Evolutionary conservation across 2,329 filamentous ascomycete species (phyloP).

Genomic region (Fusarium gaditjirri): DNA sequence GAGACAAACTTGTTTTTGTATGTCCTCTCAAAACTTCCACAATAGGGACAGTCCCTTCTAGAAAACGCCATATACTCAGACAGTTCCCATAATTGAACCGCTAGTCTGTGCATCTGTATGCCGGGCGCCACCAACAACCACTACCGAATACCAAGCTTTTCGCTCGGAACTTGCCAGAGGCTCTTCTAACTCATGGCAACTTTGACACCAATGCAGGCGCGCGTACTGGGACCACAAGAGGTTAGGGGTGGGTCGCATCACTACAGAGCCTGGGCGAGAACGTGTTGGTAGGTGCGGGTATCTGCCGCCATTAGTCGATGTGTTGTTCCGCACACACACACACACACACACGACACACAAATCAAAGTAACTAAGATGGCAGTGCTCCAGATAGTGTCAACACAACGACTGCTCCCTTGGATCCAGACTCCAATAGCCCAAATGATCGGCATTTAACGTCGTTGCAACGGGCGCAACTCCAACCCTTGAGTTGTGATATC

Average conservation of each 20-base stretch:
- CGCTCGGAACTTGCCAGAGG: constrained; percentile 27
- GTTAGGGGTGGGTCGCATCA: background rate
- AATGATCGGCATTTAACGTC: background rate
- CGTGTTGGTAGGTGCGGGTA: background rate
- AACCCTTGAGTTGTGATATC: background rate
- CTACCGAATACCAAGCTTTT: constrained; percentile 33
- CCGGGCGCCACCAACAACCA: constrained; percentile 25
- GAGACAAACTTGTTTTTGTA: background rate
- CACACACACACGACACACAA: too few species aligned
- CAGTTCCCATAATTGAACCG: background rate
- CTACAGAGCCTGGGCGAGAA: background rate
- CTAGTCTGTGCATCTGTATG: constrained; percentile 1
- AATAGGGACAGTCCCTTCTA: constrained; percentile 16
- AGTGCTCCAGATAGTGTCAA: constrained; percentile 11
- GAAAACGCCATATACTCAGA: constrained; percentile 9
- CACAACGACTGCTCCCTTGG: background rate
- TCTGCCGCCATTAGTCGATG: background rate
- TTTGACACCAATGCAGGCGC: background rate
- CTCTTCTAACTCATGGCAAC: background rate
- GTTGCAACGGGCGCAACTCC: background rate
- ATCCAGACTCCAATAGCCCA: constrained; percentile 1
- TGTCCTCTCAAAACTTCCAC: constrained; percentile 19
- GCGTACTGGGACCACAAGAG: constrained; percentile 6
- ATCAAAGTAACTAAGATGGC: background rate
- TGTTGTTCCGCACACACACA: constrained; percentile 1